Evolutionary conservation across 441 rosid species (phyloP).

Genomic region (Eugenia klotzschiana): DNA sequence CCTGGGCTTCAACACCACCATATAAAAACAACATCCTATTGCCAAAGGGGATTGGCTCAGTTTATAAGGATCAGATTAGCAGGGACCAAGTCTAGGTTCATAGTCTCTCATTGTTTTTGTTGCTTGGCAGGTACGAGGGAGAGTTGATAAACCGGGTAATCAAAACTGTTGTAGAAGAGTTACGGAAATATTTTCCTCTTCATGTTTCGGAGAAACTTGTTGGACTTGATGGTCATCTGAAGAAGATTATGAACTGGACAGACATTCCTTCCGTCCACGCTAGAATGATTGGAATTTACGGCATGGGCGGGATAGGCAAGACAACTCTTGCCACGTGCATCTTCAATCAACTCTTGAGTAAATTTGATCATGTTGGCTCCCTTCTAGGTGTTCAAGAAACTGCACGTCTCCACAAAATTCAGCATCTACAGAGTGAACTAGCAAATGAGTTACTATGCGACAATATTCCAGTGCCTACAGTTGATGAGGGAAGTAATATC

Average conservation of each 20-base stretch:
- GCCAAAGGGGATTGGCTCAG: too few species aligned
- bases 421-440: too few species aligned
- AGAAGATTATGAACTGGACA: neutral
- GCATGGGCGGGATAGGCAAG: neutral
- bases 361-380: neutral
- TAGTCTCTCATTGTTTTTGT: too few species aligned
- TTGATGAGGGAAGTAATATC: neutral
- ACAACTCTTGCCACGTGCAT: neutral
- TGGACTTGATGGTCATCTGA: neutral
- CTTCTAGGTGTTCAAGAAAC: neutral
- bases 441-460: too few species aligned
- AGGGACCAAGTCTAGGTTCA: too few species aligned
- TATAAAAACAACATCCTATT: too few species aligned
- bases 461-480: too few species aligned
- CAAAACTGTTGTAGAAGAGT: neutral
- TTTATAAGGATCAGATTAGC: too few species aligned
- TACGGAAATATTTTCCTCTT: neutral
- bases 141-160: too few species aligned
- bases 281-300: neutral
- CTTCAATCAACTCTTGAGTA: neutral
- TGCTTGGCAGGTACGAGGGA: too few species aligned
- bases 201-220: neutral
- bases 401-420: too few species aligned
- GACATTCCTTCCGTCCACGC: neutral
- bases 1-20: too few species aligned